phyloP scores from a whole-genome alignment of 2,329 filamentous ascomycete species.

The Ophiobolus disseminans region DNA sequence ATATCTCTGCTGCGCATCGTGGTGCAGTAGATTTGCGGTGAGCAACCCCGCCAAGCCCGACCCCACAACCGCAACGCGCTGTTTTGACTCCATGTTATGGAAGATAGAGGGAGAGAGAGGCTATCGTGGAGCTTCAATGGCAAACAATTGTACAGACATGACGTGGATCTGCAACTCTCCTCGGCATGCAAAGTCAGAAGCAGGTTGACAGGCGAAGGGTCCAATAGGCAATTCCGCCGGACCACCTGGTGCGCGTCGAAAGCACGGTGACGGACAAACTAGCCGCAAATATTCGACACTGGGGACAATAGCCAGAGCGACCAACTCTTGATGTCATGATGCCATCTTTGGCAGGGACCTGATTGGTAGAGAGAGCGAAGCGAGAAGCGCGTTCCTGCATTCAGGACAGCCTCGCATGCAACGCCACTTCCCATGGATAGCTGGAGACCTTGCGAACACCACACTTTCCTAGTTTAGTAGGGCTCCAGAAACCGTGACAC shows the following conservation, averaged over 20 bases:
- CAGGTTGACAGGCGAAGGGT: neutral
- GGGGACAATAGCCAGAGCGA: neutral
- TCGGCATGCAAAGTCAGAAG: conserved; percentile 7
- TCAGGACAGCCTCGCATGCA: neutral
- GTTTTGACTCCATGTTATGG: conserved; percentile 13
- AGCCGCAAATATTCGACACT: neutral
- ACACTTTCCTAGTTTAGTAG: neutral
- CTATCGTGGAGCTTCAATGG: conserved; percentile 1
- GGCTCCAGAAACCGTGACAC: too few relatives aligned
- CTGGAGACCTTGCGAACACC: neutral
- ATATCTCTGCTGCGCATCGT: conserved; percentile 51
- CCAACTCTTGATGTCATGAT: conserved; percentile 1
- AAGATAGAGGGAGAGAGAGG: neutral
- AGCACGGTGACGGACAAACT: neutral
- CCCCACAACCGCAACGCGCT: conserved; percentile 55
- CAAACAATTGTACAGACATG: neutral
- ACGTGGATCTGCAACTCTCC: neutral
- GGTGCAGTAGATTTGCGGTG: conserved; percentile 54
- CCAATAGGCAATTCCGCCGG: neutral
- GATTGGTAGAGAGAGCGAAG: conserved; percentile 1
- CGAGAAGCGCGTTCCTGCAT: neutral
- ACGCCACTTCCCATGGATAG: neutral
- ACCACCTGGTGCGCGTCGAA: neutral
- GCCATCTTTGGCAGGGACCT: neutral
- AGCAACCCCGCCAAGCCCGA: conserved; percentile 59